These are phyloP conservation scores for Alliaria petiolata DNA, from an alignment of 345 rosid species.

Conservation along the genomic window DNA sequence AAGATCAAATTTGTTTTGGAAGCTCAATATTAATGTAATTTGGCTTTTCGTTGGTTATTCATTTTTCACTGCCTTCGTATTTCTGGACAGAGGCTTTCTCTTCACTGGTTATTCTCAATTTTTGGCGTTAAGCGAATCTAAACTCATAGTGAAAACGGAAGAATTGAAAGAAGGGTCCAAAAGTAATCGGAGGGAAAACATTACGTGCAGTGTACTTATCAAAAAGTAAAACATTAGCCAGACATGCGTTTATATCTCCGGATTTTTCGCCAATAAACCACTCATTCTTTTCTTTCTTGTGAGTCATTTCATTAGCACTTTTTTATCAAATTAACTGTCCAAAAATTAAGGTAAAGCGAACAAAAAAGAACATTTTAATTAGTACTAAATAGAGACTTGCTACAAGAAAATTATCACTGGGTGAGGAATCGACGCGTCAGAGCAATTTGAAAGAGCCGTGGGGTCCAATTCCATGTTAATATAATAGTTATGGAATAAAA, in stretches of 20 bases:
- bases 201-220: conserved; percentile 25
- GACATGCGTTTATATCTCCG: conserved; percentile 23
- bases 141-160: neutral
- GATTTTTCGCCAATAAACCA: conserved; percentile 19
- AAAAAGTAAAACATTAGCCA: conserved; percentile 13
- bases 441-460: conserved; percentile 12
- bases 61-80: neutral
- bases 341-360: conserved; percentile 16
- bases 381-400: neutral
- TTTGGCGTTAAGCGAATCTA: conserved; percentile 12
- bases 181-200: neutral
- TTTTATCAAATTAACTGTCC: conserved; percentile 3
- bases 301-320: neutral
- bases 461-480: conserved; percentile 13
- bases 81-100: neutral
- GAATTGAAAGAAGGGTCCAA: conserved; percentile 7
- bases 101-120: conserved; percentile 10
- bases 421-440: conserved; percentile 15
- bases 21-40: neutral
- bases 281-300: neutral
- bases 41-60: neutral
- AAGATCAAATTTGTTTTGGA: conserved; percentile 17
- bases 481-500: neutral
- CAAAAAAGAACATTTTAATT: neutral
- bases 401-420: conserved; percentile 11